Evolutionary conservation across 805 yeast species (phyloP), one percentile per base, ranked within the genome.

Genomic region (Myxozyma sirexii): DNA sequence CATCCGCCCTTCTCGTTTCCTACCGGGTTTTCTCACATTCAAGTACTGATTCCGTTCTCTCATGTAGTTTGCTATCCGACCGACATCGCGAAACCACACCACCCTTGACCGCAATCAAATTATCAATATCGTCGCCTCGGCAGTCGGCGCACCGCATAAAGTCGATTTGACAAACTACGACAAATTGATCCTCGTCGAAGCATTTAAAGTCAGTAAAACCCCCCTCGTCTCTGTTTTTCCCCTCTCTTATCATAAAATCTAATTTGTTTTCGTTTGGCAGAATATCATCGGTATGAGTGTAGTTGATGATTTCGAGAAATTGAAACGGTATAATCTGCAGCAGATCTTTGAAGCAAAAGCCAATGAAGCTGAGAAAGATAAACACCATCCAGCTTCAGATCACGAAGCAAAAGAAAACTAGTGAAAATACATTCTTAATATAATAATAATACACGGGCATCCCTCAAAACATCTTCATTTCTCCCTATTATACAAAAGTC

Each of bases 231-330:
- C 8, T 15, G 3, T 39, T 42, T 17, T 26, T 24, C 41, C 15
- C 17, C n/a, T 27, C 47, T 19, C 21, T 12, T 45, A 24, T 19
- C 19, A 17, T n/a, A 1, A 43, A 24, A 21, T 27, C 51, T 62
- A 24, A 37, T 44, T 17, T n/a, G 27, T 24, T 15, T n/a, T 21
- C 38, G n/a, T n/a, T n/a, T n/a, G n/a, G n/a, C n/a, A 63, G 76
- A 87, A 84, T 63, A 88, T 88, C 62, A 81, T 94, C 35, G 99
- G 99, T 5, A 84, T 90, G 82, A 80, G 94, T 65, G 93, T 91
- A 4, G 90, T 90, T 1, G 54, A 52, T 17, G 82, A 82, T 57
- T 90, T 83, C 68, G 84, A 82, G 23, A 75, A 78, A 64, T 79
- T 81, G 60, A 84, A 83, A 67, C 85, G 85, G 69, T 90, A 81